Evolutionary conservation across 2,329 filamentous ascomycete genomes (phyloP), one percentile per base, ranked within the genome.

Genomic region (Coniella vitis): DNA sequence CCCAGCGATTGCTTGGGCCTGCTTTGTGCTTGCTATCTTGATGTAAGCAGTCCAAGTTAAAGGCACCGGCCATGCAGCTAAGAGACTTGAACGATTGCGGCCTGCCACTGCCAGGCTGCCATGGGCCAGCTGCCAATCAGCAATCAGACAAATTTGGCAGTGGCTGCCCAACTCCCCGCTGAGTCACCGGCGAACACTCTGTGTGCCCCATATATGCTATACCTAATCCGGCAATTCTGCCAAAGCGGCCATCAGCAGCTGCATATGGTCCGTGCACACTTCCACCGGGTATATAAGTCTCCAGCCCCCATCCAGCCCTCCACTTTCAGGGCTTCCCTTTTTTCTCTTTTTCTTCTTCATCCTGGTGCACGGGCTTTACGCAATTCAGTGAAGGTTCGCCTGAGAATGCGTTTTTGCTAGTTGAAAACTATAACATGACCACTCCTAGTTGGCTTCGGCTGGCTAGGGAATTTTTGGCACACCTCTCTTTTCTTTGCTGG

Each of bases 321-420:
- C 48, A 40, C 49, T 41, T 1, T 2, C 10, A 29, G 10, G 25
- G 45, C 49, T 48, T 36, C 44, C 10, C 20, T 12, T 5, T 63
- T 63, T 62, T 61, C 63, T 60, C 59, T 63, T 70, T 74, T 66
- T 65, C 57, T 65, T 71, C 67, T 63, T 61, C 69, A 80, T 81
- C 76, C 72, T 65, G 75, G 80, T 84, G 82, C 82, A 83, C 71
- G 81, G 83, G 85, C 83, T 79, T 84, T 85, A 87, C 78, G 82
- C 79, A 79, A 83, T 80, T 79, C 83, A 84, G 82, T 89, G 85
- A 89, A 81, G 85, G 87, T 83, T 82, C 78, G 82, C 88, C 86
- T 81, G 86, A 89, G 83, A 81, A 79, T 78, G 79, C 78, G 77
- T 87, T 87, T 86, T 87, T 88, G 85, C 85, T 88, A 86, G 83